Percentiles rank a stretch among this genome's conserved stretches.
These are phyloP conservation scores for Bryum argenteum DNA, from an alignment of 225 moss, liverwort and hornwort species.

Conservation along the genomic window DNA sequence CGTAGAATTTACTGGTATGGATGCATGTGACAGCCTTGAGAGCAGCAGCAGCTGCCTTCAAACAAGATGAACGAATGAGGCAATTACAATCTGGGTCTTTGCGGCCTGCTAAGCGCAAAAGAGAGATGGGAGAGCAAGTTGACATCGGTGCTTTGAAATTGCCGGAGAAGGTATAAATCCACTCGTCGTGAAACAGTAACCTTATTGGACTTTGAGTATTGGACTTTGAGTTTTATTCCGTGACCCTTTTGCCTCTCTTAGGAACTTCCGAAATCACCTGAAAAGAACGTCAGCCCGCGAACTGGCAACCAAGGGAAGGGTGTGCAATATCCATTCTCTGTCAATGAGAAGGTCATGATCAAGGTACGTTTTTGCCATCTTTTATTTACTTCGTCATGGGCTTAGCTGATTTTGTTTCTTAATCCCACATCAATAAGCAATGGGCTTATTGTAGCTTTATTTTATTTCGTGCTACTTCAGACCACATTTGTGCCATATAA, in stretches of 20 bases:
- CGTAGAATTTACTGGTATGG: conserved; percentile 4
- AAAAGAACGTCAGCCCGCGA: conserved; percentile 68
- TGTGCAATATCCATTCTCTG: conserved; percentile 93
- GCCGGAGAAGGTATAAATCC: conserved; percentile 59
- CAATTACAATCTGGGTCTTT: conserved; percentile 62
- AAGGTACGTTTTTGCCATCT: conserved; percentile 60
- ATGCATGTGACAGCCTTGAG: conserved; percentile 72
- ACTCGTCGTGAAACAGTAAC: conserved; percentile 13
- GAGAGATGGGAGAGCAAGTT: conserved; percentile 71
- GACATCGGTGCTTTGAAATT: conserved; percentile 60
- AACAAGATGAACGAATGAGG: conserved; percentile 65
- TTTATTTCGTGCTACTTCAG: not conserved
- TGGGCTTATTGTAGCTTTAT: not conserved
- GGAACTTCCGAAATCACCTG: conserved; percentile 79
- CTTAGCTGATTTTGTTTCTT: not conserved
- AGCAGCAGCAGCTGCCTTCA: conserved; percentile 86
- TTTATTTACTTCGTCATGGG: conserved; percentile 2
- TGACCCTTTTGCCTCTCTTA: conserved; percentile 32
- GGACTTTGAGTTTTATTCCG: not conserved
- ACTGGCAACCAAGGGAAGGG: conserved; percentile 74
- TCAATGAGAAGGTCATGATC: conserved; percentile 97
- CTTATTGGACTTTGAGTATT: not conserved
- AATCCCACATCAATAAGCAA: no score
- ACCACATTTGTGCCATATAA: not conserved
- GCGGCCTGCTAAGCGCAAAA: conserved; percentile 68